A percentile compares a stretch with the other conserved stretches of the same genome.
phyloP scores from a whole-genome alignment of 768 basidiomycete species.

The Termitomyces sp. region DNA sequence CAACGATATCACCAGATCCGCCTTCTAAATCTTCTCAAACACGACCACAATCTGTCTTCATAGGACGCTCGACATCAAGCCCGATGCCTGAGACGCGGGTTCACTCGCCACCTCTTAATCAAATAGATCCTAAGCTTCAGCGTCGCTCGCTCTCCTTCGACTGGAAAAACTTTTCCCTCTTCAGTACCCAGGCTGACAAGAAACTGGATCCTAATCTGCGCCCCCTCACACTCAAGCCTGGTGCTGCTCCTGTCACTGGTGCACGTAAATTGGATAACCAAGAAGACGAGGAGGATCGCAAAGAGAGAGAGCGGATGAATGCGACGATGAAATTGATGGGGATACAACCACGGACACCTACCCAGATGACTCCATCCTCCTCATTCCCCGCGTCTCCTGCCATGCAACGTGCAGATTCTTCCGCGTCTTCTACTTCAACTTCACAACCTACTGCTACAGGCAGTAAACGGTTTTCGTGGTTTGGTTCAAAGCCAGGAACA shows the following conservation, averaged over 20 bases:
- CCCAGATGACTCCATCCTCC: slow-evolving; percentile 29
- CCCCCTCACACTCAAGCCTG: slow-evolving; percentile 70
- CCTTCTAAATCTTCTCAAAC: slow-evolving; percentile 33
- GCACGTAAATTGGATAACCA: slow-evolving; percentile 79
- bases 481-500: slow-evolving; percentile 42
- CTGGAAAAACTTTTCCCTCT: slow-evolving; percentile 76
- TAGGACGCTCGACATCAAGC: slow-evolving; percentile 36
- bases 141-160: slow-evolving; percentile 81
- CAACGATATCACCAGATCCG: slow-evolving; percentile 29
- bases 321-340: slow-evolving; percentile 96
- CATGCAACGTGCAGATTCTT: slow-evolving; percentile 18
- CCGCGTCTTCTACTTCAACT: slow-evolving; percentile 16
- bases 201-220: slow-evolving; percentile 59
- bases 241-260: slow-evolving; percentile 45
- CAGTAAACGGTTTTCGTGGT: slow-evolving; percentile 65
- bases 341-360: slow-evolving; percentile 55
- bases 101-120: slow-evolving; percentile 17
- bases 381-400: slow-evolving; percentile 18
- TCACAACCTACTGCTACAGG: slow-evolving; percentile 24
- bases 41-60: slow-evolving; percentile 59
- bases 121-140: slow-evolving; percentile 38
- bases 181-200: slow-evolving; percentile 54
- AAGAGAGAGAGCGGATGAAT: slow-evolving; percentile 80
- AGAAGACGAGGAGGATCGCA: slow-evolving; percentile 90
- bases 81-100: slow-evolving; percentile 23